Conservation (phyloP, 2,329 filamentous ascomycete genomes). For the Biscogniauxia marginata region DNA sequence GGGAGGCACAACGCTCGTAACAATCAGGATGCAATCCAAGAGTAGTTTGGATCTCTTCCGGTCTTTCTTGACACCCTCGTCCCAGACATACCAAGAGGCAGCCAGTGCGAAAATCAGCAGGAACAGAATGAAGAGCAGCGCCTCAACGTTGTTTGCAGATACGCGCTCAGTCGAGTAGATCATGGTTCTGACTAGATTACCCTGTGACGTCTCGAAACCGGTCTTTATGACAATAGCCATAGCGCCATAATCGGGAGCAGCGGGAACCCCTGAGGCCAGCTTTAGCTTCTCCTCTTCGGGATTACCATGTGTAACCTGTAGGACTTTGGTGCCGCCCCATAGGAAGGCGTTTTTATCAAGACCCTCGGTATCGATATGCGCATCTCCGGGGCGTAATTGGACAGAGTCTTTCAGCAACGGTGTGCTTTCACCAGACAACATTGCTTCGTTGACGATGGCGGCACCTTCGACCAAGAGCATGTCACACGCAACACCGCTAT, state of each 20-base stretch:
- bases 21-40: constrained; percentile 93
- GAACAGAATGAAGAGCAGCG: constrained; percentile 96
- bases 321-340: constrained; percentile 94
- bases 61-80: constrained; percentile 90
- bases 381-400: constrained; percentile 81
- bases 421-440: constrained; percentile 97
- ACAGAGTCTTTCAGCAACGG: constrained; percentile 95
- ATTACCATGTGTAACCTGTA: constrained; percentile 89
- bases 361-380: constrained; percentile 79
- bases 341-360: constrained; percentile 96
- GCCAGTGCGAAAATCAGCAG: constrained; percentile 93
- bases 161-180: constrained; percentile 99
- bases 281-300: constrained; percentile 70
- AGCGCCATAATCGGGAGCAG: constrained; percentile 90
- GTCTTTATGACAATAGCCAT: constrained; percentile 95
- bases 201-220: constrained; percentile 97
- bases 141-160: constrained; percentile 96
- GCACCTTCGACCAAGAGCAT: constrained; percentile 94
- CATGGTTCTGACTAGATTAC: constrained; percentile 96
- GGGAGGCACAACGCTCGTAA: constrained; percentile 97
- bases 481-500: constrained; percentile 94
- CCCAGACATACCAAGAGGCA: constrained; percentile 98
- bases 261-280: constrained; percentile 71
- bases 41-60: constrained; percentile 96
- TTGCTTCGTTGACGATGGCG: constrained; percentile 97